Percentiles rank a stretch among this genome's conserved stretches.
Evolutionary conservation across 805 yeast species (phyloP).

Genomic region (Lipomyces starkeyi): DNA sequence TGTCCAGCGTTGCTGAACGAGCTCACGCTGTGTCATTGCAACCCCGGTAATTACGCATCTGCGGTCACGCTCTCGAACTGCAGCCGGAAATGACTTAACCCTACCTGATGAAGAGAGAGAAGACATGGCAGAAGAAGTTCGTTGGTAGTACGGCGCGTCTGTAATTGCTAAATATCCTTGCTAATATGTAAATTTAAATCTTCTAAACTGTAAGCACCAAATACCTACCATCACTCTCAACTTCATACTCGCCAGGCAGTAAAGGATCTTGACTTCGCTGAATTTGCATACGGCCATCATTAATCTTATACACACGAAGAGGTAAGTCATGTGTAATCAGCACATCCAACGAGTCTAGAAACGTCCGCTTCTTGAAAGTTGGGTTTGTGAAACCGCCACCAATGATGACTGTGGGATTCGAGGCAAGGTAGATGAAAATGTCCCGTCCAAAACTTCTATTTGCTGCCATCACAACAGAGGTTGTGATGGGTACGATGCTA

Average conservation of each 20-base stretch:
- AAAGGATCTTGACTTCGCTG: conserved; percentile 7
- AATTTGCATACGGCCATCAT: conserved; percentile 4
- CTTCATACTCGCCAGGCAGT: conserved; percentile 9
- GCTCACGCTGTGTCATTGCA: no score
- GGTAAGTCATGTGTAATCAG: conserved; percentile 3
- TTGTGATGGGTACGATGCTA: neutral
- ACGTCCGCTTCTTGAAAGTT: conserved; percentile 2
- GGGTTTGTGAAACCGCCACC: conserved; percentile 7
- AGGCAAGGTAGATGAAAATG: conserved; percentile 6
- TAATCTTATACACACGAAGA: no score
- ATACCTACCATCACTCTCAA: conserved; percentile 4
- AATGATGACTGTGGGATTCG: conserved; percentile 5
- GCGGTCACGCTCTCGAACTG: no score
- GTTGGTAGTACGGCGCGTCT: no score
- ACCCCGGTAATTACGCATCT: no score
- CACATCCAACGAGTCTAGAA: conserved; percentile 5
- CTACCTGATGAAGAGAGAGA: no score
- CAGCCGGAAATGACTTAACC: no score
- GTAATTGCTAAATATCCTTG: conserved; percentile 7
- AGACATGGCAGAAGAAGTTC: no score
- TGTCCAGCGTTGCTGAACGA: no score
- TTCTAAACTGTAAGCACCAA: neutral
- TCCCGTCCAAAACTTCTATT: conserved; percentile 6
- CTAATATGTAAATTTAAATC: neutral
- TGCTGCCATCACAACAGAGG: conserved; percentile 3